Percentiles rank a stretch among this genome's conserved stretches.
Conservation (phyloP, 1,284 basidiomycete species). For the Cutaneotrichosporon spelunceum region DNA sequence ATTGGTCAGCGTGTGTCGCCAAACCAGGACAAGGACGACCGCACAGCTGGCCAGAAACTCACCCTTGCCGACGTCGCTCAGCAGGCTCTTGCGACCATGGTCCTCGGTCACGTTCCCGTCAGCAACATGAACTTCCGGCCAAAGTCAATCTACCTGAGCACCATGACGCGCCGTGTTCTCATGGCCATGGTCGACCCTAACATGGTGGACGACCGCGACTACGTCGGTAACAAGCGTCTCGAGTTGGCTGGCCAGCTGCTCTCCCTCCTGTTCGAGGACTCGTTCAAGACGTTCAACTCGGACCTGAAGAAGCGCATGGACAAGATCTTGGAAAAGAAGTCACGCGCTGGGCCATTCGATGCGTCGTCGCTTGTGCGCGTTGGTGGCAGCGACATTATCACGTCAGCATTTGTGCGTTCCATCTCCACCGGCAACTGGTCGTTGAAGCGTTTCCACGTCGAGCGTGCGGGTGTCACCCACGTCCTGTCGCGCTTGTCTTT, state of each 20-base stretch:
- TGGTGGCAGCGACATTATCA: slow-evolving; percentile 72
- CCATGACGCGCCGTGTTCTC: slow-evolving; percentile 93
- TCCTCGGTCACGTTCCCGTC: slow-evolving; percentile 94
- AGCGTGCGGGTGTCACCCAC: slow-evolving; percentile 96
- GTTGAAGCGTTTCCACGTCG: slow-evolving; percentile 99
- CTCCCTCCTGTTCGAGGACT: slow-evolving; percentile 92
- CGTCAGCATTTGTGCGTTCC: slow-evolving; percentile 91
- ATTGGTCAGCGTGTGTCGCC: slow-evolving; percentile 85
- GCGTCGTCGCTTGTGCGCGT: slow-evolving; percentile 63
- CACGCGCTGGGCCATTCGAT: slow-evolving; percentile 91
- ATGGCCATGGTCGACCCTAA: slow-evolving; percentile 96
- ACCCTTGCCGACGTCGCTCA: slow-evolving; percentile 91
- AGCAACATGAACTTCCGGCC: slow-evolving; percentile 84
- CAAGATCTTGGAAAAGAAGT: slow-evolving; percentile 96
- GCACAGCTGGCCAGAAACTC: slow-evolving; percentile 59
- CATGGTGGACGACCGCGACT: slow-evolving; percentile 98
- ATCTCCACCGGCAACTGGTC: slow-evolving; percentile 99
- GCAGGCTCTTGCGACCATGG: slow-evolving; percentile 93
- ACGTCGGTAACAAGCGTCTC: slow-evolving; percentile 98
- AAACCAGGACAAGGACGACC: slow-evolving; percentile 61
- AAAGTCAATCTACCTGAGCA: slow-evolving; percentile 96
- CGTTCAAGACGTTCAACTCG: slow-evolving; percentile 98
- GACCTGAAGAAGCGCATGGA: slow-evolving; percentile 96
- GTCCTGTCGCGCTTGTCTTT: slow-evolving; percentile 92
- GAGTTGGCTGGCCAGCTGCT: slow-evolving; percentile 96